Percentiles rank a stretch among this genome's conserved stretches.
Conservation (phyloP, 106 monocot species). For the Phalaenopsis equestris region DNA sequence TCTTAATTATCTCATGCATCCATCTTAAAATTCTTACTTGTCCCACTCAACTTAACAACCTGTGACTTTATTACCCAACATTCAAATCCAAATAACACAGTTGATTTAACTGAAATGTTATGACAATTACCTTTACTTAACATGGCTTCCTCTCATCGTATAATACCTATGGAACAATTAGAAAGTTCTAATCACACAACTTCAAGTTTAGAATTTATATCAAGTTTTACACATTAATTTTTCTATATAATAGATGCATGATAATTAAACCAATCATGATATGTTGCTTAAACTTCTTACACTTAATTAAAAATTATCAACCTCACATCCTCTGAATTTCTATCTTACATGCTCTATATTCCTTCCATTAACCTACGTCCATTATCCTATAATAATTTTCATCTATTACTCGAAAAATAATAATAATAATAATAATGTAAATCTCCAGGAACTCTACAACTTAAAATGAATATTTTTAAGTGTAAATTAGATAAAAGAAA, state of each 20-base stretch:
- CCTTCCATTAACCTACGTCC: not conserved
- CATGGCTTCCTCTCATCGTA: not conserved
- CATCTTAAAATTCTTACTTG: no score
- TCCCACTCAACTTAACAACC: no score
- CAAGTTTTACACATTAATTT: not conserved
- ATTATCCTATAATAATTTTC: not conserved
- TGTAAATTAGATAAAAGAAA: not conserved
- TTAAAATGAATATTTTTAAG: not conserved
- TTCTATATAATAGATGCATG: not conserved
- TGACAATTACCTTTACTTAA: not conserved
- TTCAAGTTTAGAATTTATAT: not conserved
- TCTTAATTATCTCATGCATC: no score
- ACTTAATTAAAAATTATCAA: not conserved
- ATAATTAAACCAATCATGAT: not conserved
- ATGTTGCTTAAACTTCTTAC: not conserved
- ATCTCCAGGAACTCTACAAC: not conserved
- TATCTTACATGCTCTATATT: not conserved
- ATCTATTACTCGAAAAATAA: not conserved
- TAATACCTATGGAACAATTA: not conserved
- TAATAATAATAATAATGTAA: not conserved
- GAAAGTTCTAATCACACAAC: not conserved
- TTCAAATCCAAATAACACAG: no score
- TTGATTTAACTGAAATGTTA: not conserved
- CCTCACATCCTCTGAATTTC: not conserved
- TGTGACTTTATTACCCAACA: no score